Conservation (phyloP, 164 flowering plant genomes). For the Cinnamomum micranthum region DNA sequence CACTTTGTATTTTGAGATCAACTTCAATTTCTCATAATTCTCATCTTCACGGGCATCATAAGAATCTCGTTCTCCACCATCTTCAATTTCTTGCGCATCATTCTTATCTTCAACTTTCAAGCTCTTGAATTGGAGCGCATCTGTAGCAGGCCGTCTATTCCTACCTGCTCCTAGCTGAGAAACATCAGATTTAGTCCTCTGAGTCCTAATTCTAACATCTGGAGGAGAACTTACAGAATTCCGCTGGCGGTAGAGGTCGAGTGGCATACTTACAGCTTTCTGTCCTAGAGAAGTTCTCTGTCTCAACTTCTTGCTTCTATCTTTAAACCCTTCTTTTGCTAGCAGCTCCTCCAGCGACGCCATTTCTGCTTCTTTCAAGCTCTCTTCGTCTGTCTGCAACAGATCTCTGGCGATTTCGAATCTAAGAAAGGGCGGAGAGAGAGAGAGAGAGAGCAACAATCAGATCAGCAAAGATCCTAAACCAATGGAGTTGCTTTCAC, state of each 20-base stretch:
- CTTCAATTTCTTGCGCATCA: conserved; percentile 12
- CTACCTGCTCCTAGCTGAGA: conserved; percentile 17
- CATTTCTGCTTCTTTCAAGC: conserved; percentile 24
- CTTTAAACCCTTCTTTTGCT: conserved; percentile 59
- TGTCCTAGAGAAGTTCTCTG: conserved; percentile 29
- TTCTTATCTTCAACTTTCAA: conserved; percentile 10
- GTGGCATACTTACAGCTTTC: conserved; percentile 26
- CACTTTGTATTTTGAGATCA: neutral
- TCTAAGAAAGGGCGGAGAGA: neutral
- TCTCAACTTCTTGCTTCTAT: conserved; percentile 26
- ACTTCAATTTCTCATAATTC: conserved; percentile 7
- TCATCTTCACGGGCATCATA: conserved; percentile 15
- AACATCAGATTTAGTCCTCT: conserved; percentile 47
- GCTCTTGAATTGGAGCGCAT: conserved; percentile 17
- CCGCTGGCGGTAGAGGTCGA: conserved; percentile 11
- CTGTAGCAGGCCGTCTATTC: conserved; percentile 20
- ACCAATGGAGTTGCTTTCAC: neutral
- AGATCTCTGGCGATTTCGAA: neutral
- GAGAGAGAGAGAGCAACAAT: neutral
- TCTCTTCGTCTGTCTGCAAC: neutral
- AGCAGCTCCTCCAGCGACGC: conserved; percentile 69
- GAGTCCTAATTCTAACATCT: conserved; percentile 21
- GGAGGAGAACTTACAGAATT: conserved; percentile 21
- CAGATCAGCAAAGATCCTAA: neutral
- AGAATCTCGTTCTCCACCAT: conserved; percentile 16